These are phyloP conservation scores for Colletotrichum spaethianum DNA, from an alignment of 2,329 filamentous ascomycete genomes.

Conservation along the genomic window DNA sequence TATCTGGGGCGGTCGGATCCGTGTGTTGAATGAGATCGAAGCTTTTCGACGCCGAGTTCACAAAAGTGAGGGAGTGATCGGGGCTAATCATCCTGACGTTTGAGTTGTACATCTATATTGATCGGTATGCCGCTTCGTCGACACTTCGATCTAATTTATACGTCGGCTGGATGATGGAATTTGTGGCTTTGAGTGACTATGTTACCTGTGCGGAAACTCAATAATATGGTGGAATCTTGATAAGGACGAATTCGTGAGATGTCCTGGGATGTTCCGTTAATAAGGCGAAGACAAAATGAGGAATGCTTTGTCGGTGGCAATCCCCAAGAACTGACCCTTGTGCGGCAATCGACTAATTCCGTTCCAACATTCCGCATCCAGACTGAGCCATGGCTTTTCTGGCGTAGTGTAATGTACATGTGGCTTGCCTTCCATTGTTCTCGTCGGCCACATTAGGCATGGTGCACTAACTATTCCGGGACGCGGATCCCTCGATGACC, in stretches of 20 bases:
- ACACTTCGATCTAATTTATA: neutral
- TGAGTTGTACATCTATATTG: neutral
- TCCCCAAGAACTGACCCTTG: neutral
- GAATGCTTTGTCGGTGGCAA: neutral
- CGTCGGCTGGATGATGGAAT: too few relatives aligned
- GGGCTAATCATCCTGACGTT: constrained; percentile 22
- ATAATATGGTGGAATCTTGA: neutral
- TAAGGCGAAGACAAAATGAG: constrained; percentile 2
- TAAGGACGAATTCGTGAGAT: neutral
- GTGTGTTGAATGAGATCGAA: constrained; percentile 18
- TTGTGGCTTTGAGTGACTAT: neutral
- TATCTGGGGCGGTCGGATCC: constrained; percentile 16
- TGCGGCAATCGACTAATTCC: neutral
- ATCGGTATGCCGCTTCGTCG: neutral
- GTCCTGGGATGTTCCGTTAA: neutral
- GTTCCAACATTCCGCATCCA: constrained; percentile 17
- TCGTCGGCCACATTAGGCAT: neutral
- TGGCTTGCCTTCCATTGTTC: constrained; percentile 13
- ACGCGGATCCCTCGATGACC: neutral
- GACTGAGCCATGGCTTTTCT: neutral
- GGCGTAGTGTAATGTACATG: neutral
- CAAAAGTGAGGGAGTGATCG: constrained; percentile 29
- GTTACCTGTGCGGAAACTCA: neutral
- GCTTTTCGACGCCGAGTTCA: constrained; percentile 25
- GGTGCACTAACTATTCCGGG: neutral